These are phyloP conservation scores for Sphaerulina populicola DNA, from an alignment of 2,329 filamentous ascomycete genomes.

Conservation along the genomic window DNA sequence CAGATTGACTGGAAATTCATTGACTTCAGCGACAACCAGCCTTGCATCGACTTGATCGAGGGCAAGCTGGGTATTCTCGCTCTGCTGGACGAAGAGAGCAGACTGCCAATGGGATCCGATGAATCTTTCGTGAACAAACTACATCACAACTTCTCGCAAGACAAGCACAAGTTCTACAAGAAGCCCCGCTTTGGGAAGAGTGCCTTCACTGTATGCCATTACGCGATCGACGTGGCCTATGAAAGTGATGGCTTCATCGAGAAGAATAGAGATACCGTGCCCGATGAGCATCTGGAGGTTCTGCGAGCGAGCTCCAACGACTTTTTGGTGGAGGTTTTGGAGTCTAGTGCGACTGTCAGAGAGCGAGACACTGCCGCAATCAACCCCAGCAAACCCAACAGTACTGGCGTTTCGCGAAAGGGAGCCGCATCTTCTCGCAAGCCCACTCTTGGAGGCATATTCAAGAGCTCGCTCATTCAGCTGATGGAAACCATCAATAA, in stretches of 20 bases:
- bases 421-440: slow-evolving; percentile 91
- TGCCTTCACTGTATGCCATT: slow-evolving; percentile 95
- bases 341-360: slow-evolving; percentile 74
- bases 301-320: slow-evolving; percentile 73
- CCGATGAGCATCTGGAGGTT: slow-evolving; percentile 95
- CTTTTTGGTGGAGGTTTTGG: slow-evolving; percentile 77
- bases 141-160: slow-evolving; percentile 80
- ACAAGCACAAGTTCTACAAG: slow-evolving; percentile 97
- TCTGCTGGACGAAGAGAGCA: slow-evolving; percentile 89
- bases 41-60: slow-evolving; percentile 96
- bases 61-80: slow-evolving; percentile 90
- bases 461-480: slow-evolving; percentile 96
- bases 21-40: slow-evolving; percentile 98
- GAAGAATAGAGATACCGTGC: slow-evolving; percentile 97
- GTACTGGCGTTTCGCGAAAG: slow-evolving; percentile 68
- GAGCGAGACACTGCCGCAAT: slow-evolving; percentile 68
- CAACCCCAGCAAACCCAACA: slow-evolving; percentile 59
- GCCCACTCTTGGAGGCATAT: slow-evolving; percentile 93
- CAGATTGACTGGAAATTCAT: slow-evolving; percentile 99
- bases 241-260: slow-evolving; percentile 99
- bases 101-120: slow-evolving; percentile 92
- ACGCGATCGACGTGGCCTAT: slow-evolving; percentile 95
- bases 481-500: slow-evolving; percentile 97
- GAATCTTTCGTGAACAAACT: slow-evolving; percentile 95
- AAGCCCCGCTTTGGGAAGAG: slow-evolving; percentile 97